Evolutionary conservation across 2,329 filamentous ascomycete genomes (phyloP).

Genomic region (Drechslerella dactyloides): DNA sequence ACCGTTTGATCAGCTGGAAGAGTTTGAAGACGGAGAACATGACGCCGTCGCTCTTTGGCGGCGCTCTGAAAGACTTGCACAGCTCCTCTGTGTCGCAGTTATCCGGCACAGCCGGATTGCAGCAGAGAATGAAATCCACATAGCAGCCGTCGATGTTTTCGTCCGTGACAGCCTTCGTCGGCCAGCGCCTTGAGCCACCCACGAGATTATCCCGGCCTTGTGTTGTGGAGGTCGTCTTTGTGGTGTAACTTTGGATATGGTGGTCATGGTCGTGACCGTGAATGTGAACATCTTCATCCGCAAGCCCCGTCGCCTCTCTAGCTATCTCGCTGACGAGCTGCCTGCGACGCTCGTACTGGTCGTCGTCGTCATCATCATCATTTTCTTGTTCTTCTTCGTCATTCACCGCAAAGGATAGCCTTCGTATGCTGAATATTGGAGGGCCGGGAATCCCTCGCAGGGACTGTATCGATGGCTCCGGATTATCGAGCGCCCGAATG

Average conservation of each 20-base stretch:
- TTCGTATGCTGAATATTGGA: constrained; percentile 38
- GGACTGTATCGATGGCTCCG: constrained; percentile 30
- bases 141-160: constrained; percentile 81
- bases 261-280: constrained; percentile 7
- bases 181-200: constrained; percentile 57
- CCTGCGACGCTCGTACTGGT: constrained; percentile 22
- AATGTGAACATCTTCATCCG: constrained; percentile 30
- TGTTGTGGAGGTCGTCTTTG: constrained; percentile 20
- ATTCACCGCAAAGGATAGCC: constrained; percentile 22
- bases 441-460: constrained; percentile 34
- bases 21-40: constrained; percentile 78
- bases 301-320: constrained; percentile 35
- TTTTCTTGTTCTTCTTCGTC: constrained; percentile 6
- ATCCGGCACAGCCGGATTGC: constrained; percentile 80
- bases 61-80: constrained; percentile 75
- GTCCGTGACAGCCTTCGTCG: constrained; percentile 71
- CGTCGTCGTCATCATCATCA: constrained; percentile 29
- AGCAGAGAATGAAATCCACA: constrained; percentile 83
- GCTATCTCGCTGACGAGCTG: constrained; percentile 44
- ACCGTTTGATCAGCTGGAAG: constrained; percentile 77
- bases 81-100: constrained; percentile 73
- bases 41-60: constrained; percentile 86
- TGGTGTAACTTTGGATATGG: constrained; percentile 24
- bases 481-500: constrained; percentile 47
- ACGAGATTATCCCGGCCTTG: constrained; percentile 7